Evolutionary conservation across 768 basidiomycete species (phyloP), one percentile per base, ranked within the genome.

Genomic region (Boletus vinaceobasis): DNA sequence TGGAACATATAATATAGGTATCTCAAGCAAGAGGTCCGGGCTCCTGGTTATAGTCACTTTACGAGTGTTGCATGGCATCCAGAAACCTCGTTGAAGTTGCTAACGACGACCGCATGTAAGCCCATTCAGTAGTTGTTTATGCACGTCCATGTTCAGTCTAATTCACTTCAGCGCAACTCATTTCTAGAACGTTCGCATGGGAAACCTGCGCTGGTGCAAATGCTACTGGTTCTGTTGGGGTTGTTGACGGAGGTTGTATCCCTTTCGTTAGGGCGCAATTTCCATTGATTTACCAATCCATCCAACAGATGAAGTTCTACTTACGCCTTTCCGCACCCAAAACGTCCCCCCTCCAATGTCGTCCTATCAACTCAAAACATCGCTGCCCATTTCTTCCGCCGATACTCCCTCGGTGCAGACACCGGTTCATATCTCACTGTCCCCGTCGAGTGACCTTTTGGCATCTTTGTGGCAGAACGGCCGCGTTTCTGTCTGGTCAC

Each of bases 281-380:
- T 49, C 26, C 7, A 42, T 53, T 17, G 14, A 53, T 46, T 51
- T 32, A 52, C 46, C 39, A 15, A 31, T 13, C n/a, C 21, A 19
- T 47, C 43, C 17, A 27, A 42, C 68, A 96, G 94, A 83, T 2
- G 76, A 75, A 21, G 73, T 92, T 52, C 81, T 95, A 4, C 75
- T 99, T 38, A 99, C 96, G 2, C 90, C 97, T 15, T 98, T 98
- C 79, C 82, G 94, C 38, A 81, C 84, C 1, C 91, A 96, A 73
- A 98, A 97, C 65, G 81, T 96, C 5, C 97, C 96, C n/a, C 97
- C 97, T n/a, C 97, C 97, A 0, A 95, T 97, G 93, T 90, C 86
- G 1, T 87, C 92, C 1, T 77, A 79, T 60, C 71, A 71, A 38
- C 72, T 83, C 48, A 43, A 72, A 66, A 19, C 71, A 50, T 45